A percentile compares a stretch with the other conserved stretches of the same genome.
Evolutionary conservation across 2,329 filamentous ascomycete genomes (phyloP).

Genomic region (Chrysoporthe cubensis): DNA sequence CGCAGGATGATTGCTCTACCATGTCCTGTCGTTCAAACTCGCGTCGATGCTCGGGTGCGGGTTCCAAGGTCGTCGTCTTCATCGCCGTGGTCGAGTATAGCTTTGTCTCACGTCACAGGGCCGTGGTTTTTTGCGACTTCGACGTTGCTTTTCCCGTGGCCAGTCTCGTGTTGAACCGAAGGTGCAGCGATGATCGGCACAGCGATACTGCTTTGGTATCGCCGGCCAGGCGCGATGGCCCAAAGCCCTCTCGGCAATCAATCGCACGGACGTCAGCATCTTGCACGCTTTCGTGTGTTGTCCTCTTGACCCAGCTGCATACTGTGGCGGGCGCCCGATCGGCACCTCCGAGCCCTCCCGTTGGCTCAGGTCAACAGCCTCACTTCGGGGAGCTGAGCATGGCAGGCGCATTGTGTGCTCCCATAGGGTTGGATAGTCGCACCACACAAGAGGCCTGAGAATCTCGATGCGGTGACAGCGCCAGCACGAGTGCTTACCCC

Average conservation of each 20-base stretch:
- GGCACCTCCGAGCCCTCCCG: slow-evolving; percentile 19
- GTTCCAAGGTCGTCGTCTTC: not conserved
- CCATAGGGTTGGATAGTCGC: not conserved
- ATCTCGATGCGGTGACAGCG: not conserved
- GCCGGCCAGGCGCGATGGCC: too few species aligned
- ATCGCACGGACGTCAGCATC: not conserved
- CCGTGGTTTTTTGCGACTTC: not conserved
- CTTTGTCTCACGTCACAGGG: not conserved
- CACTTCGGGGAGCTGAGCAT: slow-evolving; percentile 10
- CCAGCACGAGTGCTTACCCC: not conserved
- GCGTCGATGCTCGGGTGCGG: not conserved
- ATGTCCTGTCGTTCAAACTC: not conserved
- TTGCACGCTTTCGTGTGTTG: not conserved
- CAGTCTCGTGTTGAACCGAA: slow-evolving; percentile 7
- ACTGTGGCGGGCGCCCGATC: slow-evolving; percentile 6
- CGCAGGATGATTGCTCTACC: not conserved
- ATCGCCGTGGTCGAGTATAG: not conserved
- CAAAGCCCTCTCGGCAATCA: not conserved
- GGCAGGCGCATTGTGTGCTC: not conserved
- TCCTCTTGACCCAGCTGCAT: slow-evolving; percentile 7
- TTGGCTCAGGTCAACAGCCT: slow-evolving; percentile 24
- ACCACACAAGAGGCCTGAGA: not conserved
- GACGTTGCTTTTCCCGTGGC: not conserved
- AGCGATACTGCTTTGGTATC: slow-evolving; percentile 2
- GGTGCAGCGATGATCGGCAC: slow-evolving; percentile 1